These are phyloP conservation scores for barley (Hordeum vulgare) DNA, from an alignment of 176 grass and related monocot genomes.

Conservation along the genomic window MorexV3_pseudomolecules_assembly NC_058520.1:545420618-545421117, in stretches of 20 bases:
- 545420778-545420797: slow-evolving; percentile 77
- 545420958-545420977: neutral
- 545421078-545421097: slow-evolving; percentile 1
- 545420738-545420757: neutral
- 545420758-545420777: neutral
- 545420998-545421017: neutral
- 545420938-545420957: neutral
- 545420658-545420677: too few relatives aligned
- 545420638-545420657: too few relatives aligned
- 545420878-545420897: slow-evolving; percentile 48
- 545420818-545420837: slow-evolving; percentile 81
- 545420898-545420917: slow-evolving; percentile 83
- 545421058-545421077: neutral
- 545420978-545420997: slow-evolving; percentile 5
- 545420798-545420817: slow-evolving; percentile 71
- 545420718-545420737: neutral
- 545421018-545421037: neutral
- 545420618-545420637: too few relatives aligned
- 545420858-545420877: slow-evolving; percentile 88
- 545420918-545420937: slow-evolving; percentile 59
- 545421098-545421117: neutral
- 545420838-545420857: slow-evolving; percentile 91
- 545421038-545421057: slow-evolving; percentile 2
- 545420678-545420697: too few relatives aligned
- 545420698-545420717: neutral